Percentiles rank a stretch among this genome's conserved stretches.
These are phyloP conservation scores for Aspergillus unguis DNA, from an alignment of 2,329 filamentous ascomycete species.

Conservation along the genomic window DNA sequence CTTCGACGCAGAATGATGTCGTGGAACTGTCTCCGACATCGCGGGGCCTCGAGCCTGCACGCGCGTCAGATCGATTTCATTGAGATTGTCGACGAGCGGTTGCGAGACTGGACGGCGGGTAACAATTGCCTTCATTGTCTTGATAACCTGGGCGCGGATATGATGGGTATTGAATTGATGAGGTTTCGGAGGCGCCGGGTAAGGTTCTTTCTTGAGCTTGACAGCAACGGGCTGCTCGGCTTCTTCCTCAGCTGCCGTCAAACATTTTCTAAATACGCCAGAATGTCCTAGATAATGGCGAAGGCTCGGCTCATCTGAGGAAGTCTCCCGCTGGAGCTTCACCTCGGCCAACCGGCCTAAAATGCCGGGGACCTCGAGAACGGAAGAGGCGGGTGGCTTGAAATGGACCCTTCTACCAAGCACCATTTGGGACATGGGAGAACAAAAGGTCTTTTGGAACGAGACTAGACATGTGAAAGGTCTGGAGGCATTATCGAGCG, in stretches of 20 bases:
- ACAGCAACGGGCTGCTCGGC: neutral
- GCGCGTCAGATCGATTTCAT: neutral
- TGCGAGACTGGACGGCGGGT: neutral
- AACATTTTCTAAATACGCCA: conserved; percentile 15
- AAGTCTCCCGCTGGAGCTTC: conserved; percentile 16
- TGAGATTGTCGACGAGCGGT: neutral
- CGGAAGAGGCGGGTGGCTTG: conserved; percentile 1
- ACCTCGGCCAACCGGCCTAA: conserved; percentile 13
- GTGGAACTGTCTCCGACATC: neutral
- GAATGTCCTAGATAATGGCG: conserved; percentile 19
- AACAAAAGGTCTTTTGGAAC: neutral
- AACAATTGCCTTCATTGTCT: conserved; percentile 14
- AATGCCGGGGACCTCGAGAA: conserved; percentile 1
- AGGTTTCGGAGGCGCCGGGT: neutral
- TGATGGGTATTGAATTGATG: neutral
- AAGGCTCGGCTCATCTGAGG: conserved; percentile 13
- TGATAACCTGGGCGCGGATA: conserved; percentile 12
- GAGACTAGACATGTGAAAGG: too few species aligned
- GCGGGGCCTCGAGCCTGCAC: neutral
- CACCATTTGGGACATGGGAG: neutral
- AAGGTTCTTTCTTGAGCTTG: neutral
- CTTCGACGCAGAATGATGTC: neutral
- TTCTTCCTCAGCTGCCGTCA: conserved; percentile 14
- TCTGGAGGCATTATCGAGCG: too few species aligned
- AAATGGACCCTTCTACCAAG: conserved; percentile 9